Percentiles rank a stretch among this genome's conserved stretches.
Evolutionary conservation across 495 filamentous ascomycete species (phyloP).

Genomic region (Aspergillus homomorphus): DNA sequence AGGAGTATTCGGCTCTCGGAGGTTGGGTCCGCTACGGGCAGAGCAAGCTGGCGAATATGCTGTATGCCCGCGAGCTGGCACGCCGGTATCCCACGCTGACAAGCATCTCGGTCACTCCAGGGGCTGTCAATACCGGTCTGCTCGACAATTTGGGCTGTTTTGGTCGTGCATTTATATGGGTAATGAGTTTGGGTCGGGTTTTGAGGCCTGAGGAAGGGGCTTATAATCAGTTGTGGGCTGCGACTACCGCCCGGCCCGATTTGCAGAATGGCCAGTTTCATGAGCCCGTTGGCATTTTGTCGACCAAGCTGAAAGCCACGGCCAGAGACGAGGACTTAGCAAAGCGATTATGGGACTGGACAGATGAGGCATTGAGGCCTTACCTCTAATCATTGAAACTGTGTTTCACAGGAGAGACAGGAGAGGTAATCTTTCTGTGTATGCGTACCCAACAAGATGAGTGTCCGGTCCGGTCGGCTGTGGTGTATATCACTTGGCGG

Average conservation of each 20-base stretch:
- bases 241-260: constrained; percentile 28
- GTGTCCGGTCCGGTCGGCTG: too few species aligned
- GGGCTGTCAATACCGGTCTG: too few species aligned
- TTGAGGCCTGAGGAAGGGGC: constrained; percentile 34
- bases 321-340: constrained; percentile 42
- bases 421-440: too few species aligned
- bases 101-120: too few species aligned
- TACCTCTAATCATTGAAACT: too few species aligned
- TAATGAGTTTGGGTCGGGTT: not conserved
- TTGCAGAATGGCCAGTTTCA: constrained; percentile 45
- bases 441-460: too few species aligned
- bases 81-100: constrained; percentile 30
- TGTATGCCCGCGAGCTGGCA: constrained; percentile 56
- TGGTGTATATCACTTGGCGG: too few species aligned
- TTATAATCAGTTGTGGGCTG: constrained; percentile 56
- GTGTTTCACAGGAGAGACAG: too few species aligned
- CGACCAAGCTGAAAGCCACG: too few species aligned
- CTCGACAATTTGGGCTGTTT: not conserved
- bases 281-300: constrained; percentile 34
- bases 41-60: constrained; percentile 66
- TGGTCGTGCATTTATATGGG: too few species aligned
- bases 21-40: constrained; percentile 55
- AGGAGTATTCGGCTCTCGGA: constrained; percentile 17
- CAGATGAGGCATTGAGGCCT: constrained; percentile 22
- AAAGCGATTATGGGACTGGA: constrained; percentile 55